These are phyloP conservation scores for Kitagawia praeruptora DNA, from an alignment of 129 eudicot species.

Conservation along the genomic window DNA sequence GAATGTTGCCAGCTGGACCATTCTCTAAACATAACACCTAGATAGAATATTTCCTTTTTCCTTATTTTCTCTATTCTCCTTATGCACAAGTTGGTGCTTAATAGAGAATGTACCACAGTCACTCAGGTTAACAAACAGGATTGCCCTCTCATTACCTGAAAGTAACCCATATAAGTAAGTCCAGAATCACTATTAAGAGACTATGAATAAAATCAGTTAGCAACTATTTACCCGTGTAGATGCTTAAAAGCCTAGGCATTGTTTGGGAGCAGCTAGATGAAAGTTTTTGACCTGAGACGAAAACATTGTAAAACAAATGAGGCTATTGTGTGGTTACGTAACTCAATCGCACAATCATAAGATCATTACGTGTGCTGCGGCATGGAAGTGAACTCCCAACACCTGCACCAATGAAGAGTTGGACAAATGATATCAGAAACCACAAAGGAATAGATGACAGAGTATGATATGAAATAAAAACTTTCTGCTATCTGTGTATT, in stretches of 20 bases:
- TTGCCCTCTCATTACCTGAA: slow-evolving; percentile 67
- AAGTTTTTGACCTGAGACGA: slow-evolving; percentile 52
- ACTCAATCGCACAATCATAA: not conserved
- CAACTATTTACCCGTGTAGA: slow-evolving; percentile 48
- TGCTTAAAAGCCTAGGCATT: slow-evolving; percentile 34
- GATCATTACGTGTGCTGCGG: slow-evolving; percentile 48
- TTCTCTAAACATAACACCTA: no score
- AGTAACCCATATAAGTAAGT: slow-evolving; percentile 4
- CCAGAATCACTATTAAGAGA: not conserved
- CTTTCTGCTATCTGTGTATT: not conserved
- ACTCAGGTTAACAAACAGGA: no score
- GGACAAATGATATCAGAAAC: slow-evolving; percentile 19
- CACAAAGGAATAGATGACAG: not conserved
- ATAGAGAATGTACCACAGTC: no score
- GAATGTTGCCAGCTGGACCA: no score
- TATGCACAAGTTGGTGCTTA: no score
- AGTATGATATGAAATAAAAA: not conserved
- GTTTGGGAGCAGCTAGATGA: slow-evolving; percentile 63
- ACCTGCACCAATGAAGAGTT: slow-evolving; percentile 41
- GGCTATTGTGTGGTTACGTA: not conserved
- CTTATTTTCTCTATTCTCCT: no score
- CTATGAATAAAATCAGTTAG: not conserved
- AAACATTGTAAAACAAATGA: not conserved
- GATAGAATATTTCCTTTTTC: no score
- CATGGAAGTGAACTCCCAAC: slow-evolving; percentile 71